phyloP scores from a whole-genome alignment of 176 grass and related monocot genomes.

The Hyparrhenia diplandra region DNA sequence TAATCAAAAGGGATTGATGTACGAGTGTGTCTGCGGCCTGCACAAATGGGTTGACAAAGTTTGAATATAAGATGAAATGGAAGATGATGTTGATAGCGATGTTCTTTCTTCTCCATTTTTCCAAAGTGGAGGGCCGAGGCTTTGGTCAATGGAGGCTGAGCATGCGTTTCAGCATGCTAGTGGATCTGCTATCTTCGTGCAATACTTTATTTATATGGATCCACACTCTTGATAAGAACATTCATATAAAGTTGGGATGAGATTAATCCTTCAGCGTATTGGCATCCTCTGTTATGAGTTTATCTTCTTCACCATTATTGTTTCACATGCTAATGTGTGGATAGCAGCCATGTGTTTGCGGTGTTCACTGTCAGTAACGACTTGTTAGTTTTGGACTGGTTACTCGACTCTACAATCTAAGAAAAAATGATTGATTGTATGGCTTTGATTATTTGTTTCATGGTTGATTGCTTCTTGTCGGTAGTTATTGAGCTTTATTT shows the following conservation, averaged over 20 bases:
- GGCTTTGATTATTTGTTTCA: conserved; percentile 2
- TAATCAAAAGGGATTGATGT: conserved; percentile 73
- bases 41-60: conserved; percentile 72
- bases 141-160: conserved; percentile 55
- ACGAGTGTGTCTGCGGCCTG: conserved; percentile 49
- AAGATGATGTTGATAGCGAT: conserved; percentile 67
- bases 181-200: conserved; percentile 48
- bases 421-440: not conserved
- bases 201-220: conserved; percentile 30
- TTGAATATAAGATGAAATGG: conserved; percentile 54
- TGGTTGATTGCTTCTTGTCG: not conserved
- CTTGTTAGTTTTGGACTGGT: not conserved
- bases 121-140: conserved; percentile 35
- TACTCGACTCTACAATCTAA: not conserved
- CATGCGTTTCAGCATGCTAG: conserved; percentile 51
- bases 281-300: conserved; percentile 18
- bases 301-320: not conserved
- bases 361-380: not conserved
- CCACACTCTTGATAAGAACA: conserved; percentile 43
- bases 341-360: conserved; percentile 12
- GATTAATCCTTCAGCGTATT: conserved; percentile 5
- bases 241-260: conserved; percentile 21
- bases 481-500: not conserved
- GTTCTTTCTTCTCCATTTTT: conserved; percentile 42
- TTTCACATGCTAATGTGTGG: conserved; percentile 16